Evolutionary conservation across 208 protist species (phyloP).

Genomic region (Leishmania arabica): DNA sequence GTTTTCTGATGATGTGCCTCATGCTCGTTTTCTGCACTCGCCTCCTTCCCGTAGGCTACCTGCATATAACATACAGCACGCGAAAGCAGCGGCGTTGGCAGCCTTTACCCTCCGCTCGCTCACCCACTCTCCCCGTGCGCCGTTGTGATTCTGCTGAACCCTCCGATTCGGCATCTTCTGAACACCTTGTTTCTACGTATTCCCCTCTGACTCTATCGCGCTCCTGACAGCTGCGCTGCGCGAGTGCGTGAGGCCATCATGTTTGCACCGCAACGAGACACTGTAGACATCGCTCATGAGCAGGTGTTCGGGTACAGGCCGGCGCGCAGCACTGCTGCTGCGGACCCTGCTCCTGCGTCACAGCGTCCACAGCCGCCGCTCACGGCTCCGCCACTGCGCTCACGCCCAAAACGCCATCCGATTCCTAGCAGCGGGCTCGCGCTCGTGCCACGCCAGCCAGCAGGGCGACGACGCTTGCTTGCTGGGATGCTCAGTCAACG

Average conservation of each 20-base stretch:
- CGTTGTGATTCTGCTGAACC: background rate
- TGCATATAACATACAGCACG: background rate
- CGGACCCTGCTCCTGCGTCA: background rate
- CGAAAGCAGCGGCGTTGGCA: background rate
- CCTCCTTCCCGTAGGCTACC: background rate
- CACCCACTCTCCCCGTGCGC: background rate
- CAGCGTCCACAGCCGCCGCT: background rate
- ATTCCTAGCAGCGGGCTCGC: background rate
- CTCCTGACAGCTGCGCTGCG: background rate
- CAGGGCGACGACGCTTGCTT: background rate
- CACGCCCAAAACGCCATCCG: conserved; percentile 7
- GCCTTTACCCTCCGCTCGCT: background rate
- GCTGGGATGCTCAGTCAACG: background rate
- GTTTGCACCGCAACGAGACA: background rate
- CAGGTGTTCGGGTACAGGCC: conserved; percentile 16
- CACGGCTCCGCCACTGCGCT: background rate
- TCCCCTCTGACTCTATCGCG: background rate
- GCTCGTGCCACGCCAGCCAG: background rate
- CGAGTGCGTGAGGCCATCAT: background rate
- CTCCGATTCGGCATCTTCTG: background rate
- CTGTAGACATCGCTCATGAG: conserved; percentile 10
- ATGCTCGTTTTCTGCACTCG: background rate
- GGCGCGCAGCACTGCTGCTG: background rate
- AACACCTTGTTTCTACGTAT: too few species aligned
- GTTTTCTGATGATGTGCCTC: background rate